Evolutionary conservation across 306 rosid species (phyloP).

Genomic region (Lathyrus sativus): DNA sequence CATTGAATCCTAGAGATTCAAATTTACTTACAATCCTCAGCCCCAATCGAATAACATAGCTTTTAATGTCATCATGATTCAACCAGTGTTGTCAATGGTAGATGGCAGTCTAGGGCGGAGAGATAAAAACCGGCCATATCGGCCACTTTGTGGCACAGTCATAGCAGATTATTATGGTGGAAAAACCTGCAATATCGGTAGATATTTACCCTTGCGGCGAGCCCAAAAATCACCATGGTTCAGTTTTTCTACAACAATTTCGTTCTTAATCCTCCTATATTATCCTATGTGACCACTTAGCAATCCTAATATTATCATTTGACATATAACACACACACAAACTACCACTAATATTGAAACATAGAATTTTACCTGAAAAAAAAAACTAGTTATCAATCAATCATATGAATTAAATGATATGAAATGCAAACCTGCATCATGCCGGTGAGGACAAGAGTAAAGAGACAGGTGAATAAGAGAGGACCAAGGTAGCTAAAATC

Average conservation of each 20-base stretch:
- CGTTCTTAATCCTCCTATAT: neutral
- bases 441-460: conserved; percentile 63
- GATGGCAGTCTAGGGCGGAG: too few species aligned
- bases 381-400: neutral
- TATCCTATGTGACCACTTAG: neutral
- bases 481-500: conserved; percentile 98
- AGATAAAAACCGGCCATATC: too few species aligned
- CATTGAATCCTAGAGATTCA: neutral
- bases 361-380: neutral
- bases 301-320: neutral
- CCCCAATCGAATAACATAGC: neutral
- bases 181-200: too few species aligned
- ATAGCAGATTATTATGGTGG: too few species aligned
- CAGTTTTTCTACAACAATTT: neutral
- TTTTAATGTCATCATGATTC: neutral
- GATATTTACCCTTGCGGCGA: too few species aligned
- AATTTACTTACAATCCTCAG: neutral
- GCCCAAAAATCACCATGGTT: too few species aligned
- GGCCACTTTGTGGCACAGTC: too few species aligned
- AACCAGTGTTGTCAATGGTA: neutral
- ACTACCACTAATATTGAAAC: neutral
- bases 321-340: neutral
- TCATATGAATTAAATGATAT: neutral
- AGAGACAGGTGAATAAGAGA: conserved; percentile 75
- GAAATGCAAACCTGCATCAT: conserved; percentile 73